Base-by-base conservation (phyloP, 352 stramenopile species). In the Pythium rishiriense region DNA sequence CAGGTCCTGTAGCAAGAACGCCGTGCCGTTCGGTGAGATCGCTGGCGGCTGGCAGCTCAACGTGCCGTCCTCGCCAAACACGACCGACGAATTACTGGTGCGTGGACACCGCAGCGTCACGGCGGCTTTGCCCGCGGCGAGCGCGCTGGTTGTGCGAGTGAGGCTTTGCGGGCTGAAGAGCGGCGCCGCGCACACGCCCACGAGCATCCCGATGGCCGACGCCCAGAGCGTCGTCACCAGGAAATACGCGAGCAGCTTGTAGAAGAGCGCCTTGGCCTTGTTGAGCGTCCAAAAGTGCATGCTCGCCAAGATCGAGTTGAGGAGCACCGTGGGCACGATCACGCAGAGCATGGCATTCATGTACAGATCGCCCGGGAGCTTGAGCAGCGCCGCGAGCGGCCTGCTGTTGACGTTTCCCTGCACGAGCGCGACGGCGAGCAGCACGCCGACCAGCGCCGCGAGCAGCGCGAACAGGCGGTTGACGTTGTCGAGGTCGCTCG, bases 1-100 rank as follows among this genome's bases (percentile, higher is more conserved):
- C 29, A 79, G 41, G 25, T 87, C 77, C 43, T 90, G 68, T 9
- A 90, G 22, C 15, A 78, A 42, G 52, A 90, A 86, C 15, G 41
- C 59, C 19, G 81, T 85, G 9, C 65, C 58, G 58, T 87, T 88
- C 17, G 64, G 33, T 24, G 61, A 22, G n/a, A 31, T 50, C 24
- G 29, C 48, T 6, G 8, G 39, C 49, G 11, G 33, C 41, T 41
- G 41, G 57, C 63, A 63, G 58, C 51, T 69, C 64, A 81, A 39
- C 49, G 28, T 24, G 0, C 81, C 81, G 60, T 83, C 66, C 56
- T 83, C 66, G 53, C 74, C 58, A 12, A 90, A 26, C 15, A 73
- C 60, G 7, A 90, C 42, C 15, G 66, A 61, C 12, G 64, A 39
- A 49, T 59, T 57, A 25, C 29, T 6, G 28, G 29, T 59, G 24